Base-by-base conservation (phyloP, 495 filamentous ascomycete species). In the Penicillium soppii region DNA sequence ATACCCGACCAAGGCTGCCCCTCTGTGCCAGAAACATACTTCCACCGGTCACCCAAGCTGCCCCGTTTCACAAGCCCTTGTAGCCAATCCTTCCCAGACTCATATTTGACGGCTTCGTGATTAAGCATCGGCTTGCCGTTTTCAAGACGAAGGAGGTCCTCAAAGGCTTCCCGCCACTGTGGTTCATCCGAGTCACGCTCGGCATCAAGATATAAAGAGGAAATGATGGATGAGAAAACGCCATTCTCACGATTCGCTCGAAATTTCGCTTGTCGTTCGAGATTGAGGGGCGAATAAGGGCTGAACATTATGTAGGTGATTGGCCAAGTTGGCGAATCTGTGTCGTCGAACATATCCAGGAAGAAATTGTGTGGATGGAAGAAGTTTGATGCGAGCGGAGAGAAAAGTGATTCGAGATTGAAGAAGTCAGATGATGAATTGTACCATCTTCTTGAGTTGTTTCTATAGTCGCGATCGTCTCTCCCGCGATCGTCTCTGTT, bases 111-210 rank as follows among this genome's bases (percentile, higher is more conserved):
- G 2, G 53, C 33, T 25, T 66, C 61, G 21, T 47, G 62, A 37
- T 75, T 71, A 5, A 76, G 58, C 68, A 80, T 68, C 5, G 67
- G 61, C 49, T 74, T 71, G 39, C 75, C 79, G 41, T 75, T 77
- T 29, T 78, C 66, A 2, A 80, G 62, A 20, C 68, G 64, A 8
- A 83, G 44, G 8, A 83, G 66, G 60, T 83, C 81, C 52, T 82
- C 79, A 48, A 82, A 82, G 0, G 81, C 81, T 42, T 75, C 71
- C 13, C 77, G 69, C 78, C 78, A 83, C 25, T 65, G 72, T 5
- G 72, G 69, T 44, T 74, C 68, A 4, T 51, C 54, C 3, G 64
- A 55, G 17, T 73, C 67, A 27, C 46, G 57, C 9, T 71, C 68
- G 1, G 63, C 56, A 9, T 54, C 51, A 5, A 54, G 37, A 32